These are phyloP conservation scores for Gaeumannomyces sp. DNA, from an alignment of 2,329 filamentous ascomycete species.

Conservation along the genomic window DNA sequence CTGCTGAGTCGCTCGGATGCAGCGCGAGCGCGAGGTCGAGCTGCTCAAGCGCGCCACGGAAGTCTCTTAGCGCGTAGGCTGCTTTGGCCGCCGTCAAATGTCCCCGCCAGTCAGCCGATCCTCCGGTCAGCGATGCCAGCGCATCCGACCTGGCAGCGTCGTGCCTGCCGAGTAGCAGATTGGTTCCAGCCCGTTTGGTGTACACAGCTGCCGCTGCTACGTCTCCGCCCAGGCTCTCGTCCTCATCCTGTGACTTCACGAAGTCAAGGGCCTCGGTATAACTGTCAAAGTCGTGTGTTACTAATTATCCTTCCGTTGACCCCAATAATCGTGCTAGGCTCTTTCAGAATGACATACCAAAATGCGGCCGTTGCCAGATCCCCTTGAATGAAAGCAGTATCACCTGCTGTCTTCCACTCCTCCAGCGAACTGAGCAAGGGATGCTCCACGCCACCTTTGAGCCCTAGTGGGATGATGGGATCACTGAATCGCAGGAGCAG, in stretches of 20 bases:
- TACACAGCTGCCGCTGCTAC: conserved; percentile 17
- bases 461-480: conserved; percentile 22
- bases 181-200: conserved; percentile 26
- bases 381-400: conserved; percentile 24
- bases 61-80: conserved; percentile 28
- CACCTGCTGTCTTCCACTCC: conserved; percentile 12
- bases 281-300: conserved; percentile 14
- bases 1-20: conserved; percentile 11
- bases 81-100: conserved; percentile 28
- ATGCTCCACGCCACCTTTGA: conserved; percentile 4
- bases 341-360: conserved; percentile 20
- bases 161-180: conserved; percentile 27
- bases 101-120: conserved; percentile 24
- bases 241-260: conserved; percentile 8
- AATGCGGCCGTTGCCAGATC: conserved; percentile 26
- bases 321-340: too few species aligned
- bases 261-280: conserved; percentile 29
- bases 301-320: not conserved
- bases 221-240: conserved; percentile 14
- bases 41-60: conserved; percentile 15
- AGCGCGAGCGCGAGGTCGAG: conserved; percentile 21
- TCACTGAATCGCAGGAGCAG: conserved; percentile 25
- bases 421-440: conserved; percentile 2
- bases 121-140: conserved; percentile 20
- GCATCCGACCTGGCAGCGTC: conserved; percentile 27